Evolutionary conservation across 768 basidiomycete species (phyloP), one percentile per base, ranked within the genome.

Genomic region (Leccinum fibrillosum): DNA sequence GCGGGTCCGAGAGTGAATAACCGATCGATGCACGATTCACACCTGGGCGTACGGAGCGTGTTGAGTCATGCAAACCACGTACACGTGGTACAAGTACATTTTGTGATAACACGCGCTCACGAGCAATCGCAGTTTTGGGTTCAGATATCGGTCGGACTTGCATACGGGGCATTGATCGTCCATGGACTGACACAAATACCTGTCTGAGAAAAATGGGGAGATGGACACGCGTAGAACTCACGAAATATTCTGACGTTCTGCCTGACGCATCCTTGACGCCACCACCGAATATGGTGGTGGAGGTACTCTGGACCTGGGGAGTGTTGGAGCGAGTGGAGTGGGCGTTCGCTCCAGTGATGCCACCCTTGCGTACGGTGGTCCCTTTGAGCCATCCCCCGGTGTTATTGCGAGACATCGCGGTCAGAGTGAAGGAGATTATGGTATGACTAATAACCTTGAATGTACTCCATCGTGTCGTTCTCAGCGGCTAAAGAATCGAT

Each of bases 21-120:
- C 8, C 95, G 86, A 73, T 98, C 97, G 66, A 99, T 97, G 72
- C 97, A 99, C 1, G 92, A 93, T 77, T 98, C 96, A 76, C 97
- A 98, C 92, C 94, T 96, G 60, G n/a, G 51, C 23, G 45, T n/a
- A 17, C 19, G n/a, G 23, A 21, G 8, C 12, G 1, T 6, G 9
- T 58, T 65, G 25, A 73, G 63, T 52, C 19, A 52, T 34, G 28
- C 25, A 19, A 32, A 37, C 32, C 9, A 50, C 35, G 28, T 28
- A 25, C 21, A 23, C 25, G 32, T 23, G 30, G 52, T 57, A 49
- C 34, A 73, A 78, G 60, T 63, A 94, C 97, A 98, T 96, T 82
- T 97, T 97, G 76, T 99, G 97, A 74, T 97, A 99, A 72, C 97
- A 99, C 15, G 92, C 88, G 72, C 92, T 94, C 65, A 99, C 94